Evolutionary conservation across 345 rosid genomes (phyloP), one percentile per base, ranked within the genome.

Genomic region (Pistacia vera): DNA sequence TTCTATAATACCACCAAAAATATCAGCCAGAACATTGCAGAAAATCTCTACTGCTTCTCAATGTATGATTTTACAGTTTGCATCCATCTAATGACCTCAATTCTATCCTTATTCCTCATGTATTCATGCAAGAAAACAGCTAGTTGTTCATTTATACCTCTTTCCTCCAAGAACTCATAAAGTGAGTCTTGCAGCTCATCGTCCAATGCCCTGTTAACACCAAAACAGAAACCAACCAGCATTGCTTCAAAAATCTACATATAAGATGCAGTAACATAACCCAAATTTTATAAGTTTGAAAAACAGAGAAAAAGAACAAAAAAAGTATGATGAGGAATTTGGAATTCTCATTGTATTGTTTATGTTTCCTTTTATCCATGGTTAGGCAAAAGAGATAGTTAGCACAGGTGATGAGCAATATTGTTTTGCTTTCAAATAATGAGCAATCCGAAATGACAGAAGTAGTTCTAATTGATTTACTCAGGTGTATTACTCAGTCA

Each of bases 71-170:
- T 90, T 52, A 95, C 85, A 30, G 86, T 85, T 78, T 77, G 82
- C 89, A 95, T 85, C 98, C 98, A 95, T 80, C 87, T 80, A 72
- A 89, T 76, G 75, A 72, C 86, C 81, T 95, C 98, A 2, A 79
- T 80, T 84, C 83, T 90, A 55, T 78, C 91, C 84, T 92, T 95
- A 87, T 86, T 93, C 73, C 77, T 81, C 90, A 95, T 86, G 81
- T 87, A 92, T 76, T 63, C 81, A 77, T 93, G 99, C 87, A 95
- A 90, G 86, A 95, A 90, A 77, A 36, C 82, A 4, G 98, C 92
- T 77, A 93, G 84, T 11, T 86, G 82, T 63, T 93, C 96, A 54
- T 81, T 76, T 63, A 95, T 84, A 61, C 91, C 90, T 75, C 99
- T 85, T 80, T 79, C 86, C 52, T 90, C 98, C 78, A 95, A 73